phyloP scores from a whole-genome alignment of 805 yeast species.

The Metschnikowia vanudenii region DNA sequence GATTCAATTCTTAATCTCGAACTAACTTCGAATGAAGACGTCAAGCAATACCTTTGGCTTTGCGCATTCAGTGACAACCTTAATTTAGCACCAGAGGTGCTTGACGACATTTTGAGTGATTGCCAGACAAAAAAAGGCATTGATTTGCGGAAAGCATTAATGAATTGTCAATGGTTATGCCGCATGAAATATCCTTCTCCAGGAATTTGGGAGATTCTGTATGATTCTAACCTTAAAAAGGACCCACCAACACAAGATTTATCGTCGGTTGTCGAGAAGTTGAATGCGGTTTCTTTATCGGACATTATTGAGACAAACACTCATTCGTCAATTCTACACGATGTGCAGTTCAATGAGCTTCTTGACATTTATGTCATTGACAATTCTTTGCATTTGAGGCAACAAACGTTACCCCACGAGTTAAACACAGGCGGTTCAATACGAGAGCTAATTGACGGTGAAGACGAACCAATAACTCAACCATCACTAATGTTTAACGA shows the following conservation, averaged over 20 bases:
- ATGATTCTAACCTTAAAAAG: neutral
- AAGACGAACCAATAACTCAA: neutral
- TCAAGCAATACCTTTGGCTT: slow-evolving; percentile 39
- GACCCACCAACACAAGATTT: neutral
- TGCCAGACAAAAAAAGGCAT: slow-evolving; percentile 20
- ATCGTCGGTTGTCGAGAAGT: neutral
- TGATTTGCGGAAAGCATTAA: slow-evolving; percentile 50
- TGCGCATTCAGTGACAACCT: slow-evolving; percentile 37
- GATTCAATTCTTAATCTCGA: slow-evolving; percentile 37
- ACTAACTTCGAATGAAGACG: slow-evolving; percentile 16
- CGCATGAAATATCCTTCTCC: neutral
- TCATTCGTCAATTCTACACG: slow-evolving; percentile 28
- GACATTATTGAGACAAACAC: slow-evolving; percentile 30
- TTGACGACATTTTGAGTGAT: slow-evolving; percentile 27
- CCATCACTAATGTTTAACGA: slow-evolving; percentile 8
- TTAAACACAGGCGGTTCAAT: slow-evolving; percentile 29
- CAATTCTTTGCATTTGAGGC: slow-evolving; percentile 29
- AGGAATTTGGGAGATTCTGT: slow-evolving; percentile 1
- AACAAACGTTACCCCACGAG: slow-evolving; percentile 39
- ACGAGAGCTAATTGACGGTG: neutral
- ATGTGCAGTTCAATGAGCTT: slow-evolving; percentile 32
- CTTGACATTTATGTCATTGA: slow-evolving; percentile 33
- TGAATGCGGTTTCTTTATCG: slow-evolving; percentile 29
- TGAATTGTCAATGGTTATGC: slow-evolving; percentile 45
- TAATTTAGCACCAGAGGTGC: slow-evolving; percentile 28